Percentiles rank a stretch among this genome's conserved stretches.
Evolutionary conservation across 805 yeast species (phyloP).

Genomic region (Blastobotrys peoriensis): DNA sequence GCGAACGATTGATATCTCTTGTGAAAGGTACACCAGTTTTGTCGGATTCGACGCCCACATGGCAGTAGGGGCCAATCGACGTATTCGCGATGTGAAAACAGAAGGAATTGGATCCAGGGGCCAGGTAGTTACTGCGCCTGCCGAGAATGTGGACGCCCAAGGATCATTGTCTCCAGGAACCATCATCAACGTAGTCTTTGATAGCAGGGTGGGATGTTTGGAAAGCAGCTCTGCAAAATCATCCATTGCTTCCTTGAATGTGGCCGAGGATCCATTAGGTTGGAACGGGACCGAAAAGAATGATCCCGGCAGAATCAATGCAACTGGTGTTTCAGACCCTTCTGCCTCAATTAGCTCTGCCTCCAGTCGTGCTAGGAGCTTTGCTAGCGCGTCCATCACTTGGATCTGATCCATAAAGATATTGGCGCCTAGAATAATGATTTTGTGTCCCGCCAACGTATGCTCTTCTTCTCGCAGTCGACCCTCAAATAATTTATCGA

Average conservation of each 20-base stretch:
- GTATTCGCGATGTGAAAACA: constrained; percentile 62
- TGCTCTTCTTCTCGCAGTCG: constrained; percentile 53
- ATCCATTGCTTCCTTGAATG: constrained; percentile 57
- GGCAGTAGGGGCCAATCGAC: constrained; percentile 48
- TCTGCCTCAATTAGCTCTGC: constrained; percentile 36
- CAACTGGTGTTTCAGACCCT: constrained; percentile 44
- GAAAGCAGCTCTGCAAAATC: constrained; percentile 60
- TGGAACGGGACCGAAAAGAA: constrained; percentile 63
- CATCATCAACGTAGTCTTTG: constrained; percentile 54
- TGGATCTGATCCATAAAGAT: constrained; percentile 55
- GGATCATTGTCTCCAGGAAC: constrained; percentile 93
- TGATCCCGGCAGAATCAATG: constrained; percentile 77
- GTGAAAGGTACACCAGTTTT: constrained; percentile 70
- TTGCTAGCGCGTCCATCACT: constrained; percentile 58
- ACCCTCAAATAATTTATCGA: constrained; percentile 54
- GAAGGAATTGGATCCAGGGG: constrained; percentile 72
- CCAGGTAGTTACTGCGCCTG: constrained; percentile 55
- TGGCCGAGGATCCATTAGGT: constrained; percentile 48
- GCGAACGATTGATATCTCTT: constrained; percentile 69
- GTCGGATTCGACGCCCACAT: constrained; percentile 73
- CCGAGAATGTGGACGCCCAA: constrained; percentile 70
- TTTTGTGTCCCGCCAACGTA: constrained; percentile 47
- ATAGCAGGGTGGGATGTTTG: constrained; percentile 48
- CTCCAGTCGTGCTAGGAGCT: constrained; percentile 52
- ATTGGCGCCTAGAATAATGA: constrained; percentile 72